Evolutionary conservation across 495 filamentous ascomycete species (phyloP), one percentile per base, ranked within the genome.

Genomic region (Neurospora sp.): DNA sequence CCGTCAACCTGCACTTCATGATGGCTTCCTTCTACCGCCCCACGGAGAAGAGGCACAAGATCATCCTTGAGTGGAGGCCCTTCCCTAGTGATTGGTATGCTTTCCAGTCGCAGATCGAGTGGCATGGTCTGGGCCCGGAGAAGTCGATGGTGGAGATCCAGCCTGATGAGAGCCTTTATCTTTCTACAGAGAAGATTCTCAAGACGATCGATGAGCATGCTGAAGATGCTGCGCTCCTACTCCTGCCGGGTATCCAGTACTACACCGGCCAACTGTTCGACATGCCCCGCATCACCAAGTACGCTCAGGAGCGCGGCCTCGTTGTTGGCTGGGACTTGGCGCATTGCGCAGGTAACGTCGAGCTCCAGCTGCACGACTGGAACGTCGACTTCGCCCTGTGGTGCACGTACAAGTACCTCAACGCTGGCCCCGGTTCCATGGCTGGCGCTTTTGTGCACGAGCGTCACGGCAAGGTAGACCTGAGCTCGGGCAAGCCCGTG

Each of bases 371-470:
- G 42, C 93, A 97, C 80, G 91, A 93, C 75, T 98, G 95, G 95
- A 87, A 94, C 71, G 94, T 97, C n/a, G 95, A 98, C 79, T 95
- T 94, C 73, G 94, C 95, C 0, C 92, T 87, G 8, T 98, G 95
- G 95, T 98, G 95, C 81, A 92, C 87, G 46, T 98, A 98, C 84
- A 98, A 98, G 82, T 98, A 98, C 79, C 84, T 98, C 70, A 97
- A 97, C 77, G 89, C 89, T 69, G 94, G 94, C 0, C 94, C 95
- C 0, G 95, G 95, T 31, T 87, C 88, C 10, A 96, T 95, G 75
- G 94, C 88, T 6, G 94, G 92, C 7, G 80, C 92, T 14, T 98
- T 97, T 75, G 91, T 98, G 40, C 93, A 98, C 78, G 87, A 91
- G 44, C 87, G 84, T 42, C 90, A 97, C 76, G 88, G 89, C 72